These are phyloP conservation scores for Rubia peregrina DNA, from an alignment of 305 asterid species.

Conservation along the genomic window DNA sequence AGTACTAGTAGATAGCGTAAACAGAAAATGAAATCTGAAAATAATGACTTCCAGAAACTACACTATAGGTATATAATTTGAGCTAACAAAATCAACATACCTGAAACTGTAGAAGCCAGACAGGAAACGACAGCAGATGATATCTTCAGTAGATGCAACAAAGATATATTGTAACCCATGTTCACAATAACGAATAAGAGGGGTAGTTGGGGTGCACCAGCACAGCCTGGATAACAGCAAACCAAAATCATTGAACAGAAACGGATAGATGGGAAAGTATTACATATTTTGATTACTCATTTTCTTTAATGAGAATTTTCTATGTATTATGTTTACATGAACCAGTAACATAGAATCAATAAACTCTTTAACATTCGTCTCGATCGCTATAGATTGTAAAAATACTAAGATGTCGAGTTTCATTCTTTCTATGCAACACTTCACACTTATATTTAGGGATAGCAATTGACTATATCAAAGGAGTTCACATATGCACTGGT, in stretches of 20 bases:
- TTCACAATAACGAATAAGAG: slow-evolving; percentile 72
- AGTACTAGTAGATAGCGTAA: not conserved
- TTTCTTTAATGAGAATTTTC: not conserved
- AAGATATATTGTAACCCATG: slow-evolving; percentile 84
- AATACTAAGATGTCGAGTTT: not conserved
- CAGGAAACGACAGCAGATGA: slow-evolving; percentile 90
- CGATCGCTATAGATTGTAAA: not conserved
- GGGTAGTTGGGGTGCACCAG: slow-evolving; percentile 89
- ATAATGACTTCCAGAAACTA: not conserved
- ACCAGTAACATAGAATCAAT: not conserved
- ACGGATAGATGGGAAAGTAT: not conserved
- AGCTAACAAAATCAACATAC: slow-evolving; percentile 29
- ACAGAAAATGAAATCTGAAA: not conserved
- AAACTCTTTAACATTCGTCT: not conserved
- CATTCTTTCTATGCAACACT: not conserved
- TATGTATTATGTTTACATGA: not conserved
- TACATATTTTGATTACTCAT: not conserved
- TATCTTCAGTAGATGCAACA: slow-evolving; percentile 80
- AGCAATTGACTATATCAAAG: not conserved
- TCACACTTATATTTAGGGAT: not conserved
- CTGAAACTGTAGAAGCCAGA: slow-evolving; percentile 84
- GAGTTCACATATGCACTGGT: not conserved
- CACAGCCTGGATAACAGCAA: slow-evolving; percentile 48
- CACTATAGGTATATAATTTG: not conserved
- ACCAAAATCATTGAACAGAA: slow-evolving; percentile 2